These are phyloP conservation scores for Spergularia marina DNA, from an alignment of 148 eudicot genomes.

Conservation along the genomic window DNA sequence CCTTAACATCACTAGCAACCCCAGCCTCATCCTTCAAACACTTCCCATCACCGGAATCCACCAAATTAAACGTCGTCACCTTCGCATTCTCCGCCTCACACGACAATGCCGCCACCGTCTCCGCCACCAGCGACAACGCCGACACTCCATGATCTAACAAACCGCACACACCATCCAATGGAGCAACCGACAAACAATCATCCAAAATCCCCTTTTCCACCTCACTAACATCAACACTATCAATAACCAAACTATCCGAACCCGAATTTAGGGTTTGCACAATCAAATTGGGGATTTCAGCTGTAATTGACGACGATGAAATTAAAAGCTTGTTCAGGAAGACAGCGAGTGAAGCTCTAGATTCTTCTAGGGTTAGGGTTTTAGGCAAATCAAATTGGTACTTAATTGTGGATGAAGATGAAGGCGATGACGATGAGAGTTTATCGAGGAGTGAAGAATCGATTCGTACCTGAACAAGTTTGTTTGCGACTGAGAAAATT, in stretches of 20 bases:
- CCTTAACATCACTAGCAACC: constrained; percentile 75
- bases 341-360: constrained; percentile 54
- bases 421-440: constrained; percentile 29
- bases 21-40: constrained; percentile 63
- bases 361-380: constrained; percentile 48
- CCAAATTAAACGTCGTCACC: constrained; percentile 38
- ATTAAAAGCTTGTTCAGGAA: constrained; percentile 50
- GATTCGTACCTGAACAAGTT: constrained; percentile 41
- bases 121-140: constrained; percentile 40
- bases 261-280: constrained; percentile 33
- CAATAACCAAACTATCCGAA: not conserved
- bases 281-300: constrained; percentile 28
- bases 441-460: constrained; percentile 60
- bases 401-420: constrained; percentile 24
- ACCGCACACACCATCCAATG: constrained; percentile 52
- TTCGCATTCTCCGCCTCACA: constrained; percentile 70
- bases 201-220: constrained; percentile 33
- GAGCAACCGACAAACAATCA: constrained; percentile 28
- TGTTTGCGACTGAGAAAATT: constrained; percentile 47
- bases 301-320: constrained; percentile 36
- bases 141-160: constrained; percentile 53
- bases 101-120: constrained; percentile 61
- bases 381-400: constrained; percentile 40
- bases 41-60: constrained; percentile 72
- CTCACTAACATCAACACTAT: constrained; percentile 30